Evolutionary conservation across 2,329 filamentous ascomycete species (phyloP).

Genomic region (Pyricularia pennisetigena): DNA sequence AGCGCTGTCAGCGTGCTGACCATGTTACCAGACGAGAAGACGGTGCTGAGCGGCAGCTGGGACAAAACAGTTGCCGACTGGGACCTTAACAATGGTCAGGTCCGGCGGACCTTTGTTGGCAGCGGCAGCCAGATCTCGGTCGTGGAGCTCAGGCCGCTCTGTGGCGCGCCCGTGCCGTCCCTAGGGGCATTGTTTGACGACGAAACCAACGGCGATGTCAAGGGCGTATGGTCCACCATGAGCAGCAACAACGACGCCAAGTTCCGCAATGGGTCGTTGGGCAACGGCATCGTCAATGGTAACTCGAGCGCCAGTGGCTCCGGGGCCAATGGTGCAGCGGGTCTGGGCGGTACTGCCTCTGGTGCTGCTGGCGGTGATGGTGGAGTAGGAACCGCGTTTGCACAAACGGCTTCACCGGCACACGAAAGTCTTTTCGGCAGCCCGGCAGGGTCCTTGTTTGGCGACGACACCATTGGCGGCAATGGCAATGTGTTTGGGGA

Average conservation of each 20-base stretch:
- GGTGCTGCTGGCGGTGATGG: conserved; percentile 21
- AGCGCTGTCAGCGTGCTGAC: conserved; percentile 86
- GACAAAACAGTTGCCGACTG: conserved; percentile 91
- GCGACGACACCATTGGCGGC: conserved; percentile 53
- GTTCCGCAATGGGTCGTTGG: conserved; percentile 41
- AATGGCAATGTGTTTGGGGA: conserved; percentile 54
- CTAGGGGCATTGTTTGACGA: conserved; percentile 51
- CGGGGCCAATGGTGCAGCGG: conserved; percentile 14
- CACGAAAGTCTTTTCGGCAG: conserved; percentile 79
- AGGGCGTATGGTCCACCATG: conserved; percentile 45
- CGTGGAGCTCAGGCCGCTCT: conserved; percentile 75
- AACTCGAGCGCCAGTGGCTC: conserved; percentile 12
- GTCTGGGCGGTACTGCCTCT: conserved; percentile 20
- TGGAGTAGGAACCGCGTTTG: conserved; percentile 39
- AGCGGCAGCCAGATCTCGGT: conserved; percentile 78
- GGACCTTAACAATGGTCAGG: conserved; percentile 81
- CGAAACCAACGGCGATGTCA: conserved; percentile 35
- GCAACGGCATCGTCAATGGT: conserved; percentile 26
- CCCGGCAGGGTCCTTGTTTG: conserved; percentile 76
- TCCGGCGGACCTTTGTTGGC: conserved; percentile 66
- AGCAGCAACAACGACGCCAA: conserved; percentile 63
- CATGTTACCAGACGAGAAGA: conserved; percentile 75
- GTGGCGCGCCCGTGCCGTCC: conserved; percentile 61
- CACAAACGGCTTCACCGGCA: conserved; percentile 41
- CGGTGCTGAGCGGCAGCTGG: conserved; percentile 88